Evolutionary conservation across 2,329 filamentous ascomycete species (phyloP), one percentile per base, ranked within the genome.

Genomic region (Elsinoe arachidis): DNA sequence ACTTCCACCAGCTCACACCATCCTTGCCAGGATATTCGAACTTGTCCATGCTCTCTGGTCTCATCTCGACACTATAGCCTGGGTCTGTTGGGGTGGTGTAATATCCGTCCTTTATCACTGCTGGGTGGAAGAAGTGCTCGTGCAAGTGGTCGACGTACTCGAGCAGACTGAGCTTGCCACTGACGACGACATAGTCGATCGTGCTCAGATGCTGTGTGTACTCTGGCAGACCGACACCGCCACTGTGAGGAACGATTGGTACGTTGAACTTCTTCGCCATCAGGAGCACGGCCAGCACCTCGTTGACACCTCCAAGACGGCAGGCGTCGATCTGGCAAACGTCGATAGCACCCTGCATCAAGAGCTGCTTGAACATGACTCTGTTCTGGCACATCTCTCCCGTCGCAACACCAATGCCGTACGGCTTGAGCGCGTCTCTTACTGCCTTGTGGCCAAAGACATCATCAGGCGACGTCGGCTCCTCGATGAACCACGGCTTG

Each of bases 331-430:
- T 87, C 73, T 96, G 90, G 70, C 89, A 90, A 17, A 95, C 83
- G 67, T 93, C 90, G 65, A 95, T 88, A 60, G 90, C 88, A 53
- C 86, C 86, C 2, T 83, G 78, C 69, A 85, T 82, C 54, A 96
- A 80, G 60, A 95, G 81, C 74, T 96, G 90, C 80, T 95, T 96
- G 82, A 95, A 95, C 66, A 95, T 83, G 63, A 95, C 88, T 38
- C 90, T 84, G 77, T 95, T 96, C 76, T 95, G 90, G 76, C 89
- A 93, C 89, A 95, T 95, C 76, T 96, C 90, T 61, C 90, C 90
- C 0, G 90, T 95, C 6, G 90, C 90, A 4, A 95, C 90, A 59
- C 88, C 88, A 65, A 96, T 89, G 58, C 81, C 82, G 67, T 83
- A 77, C 0, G 87, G 84, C 65, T 80, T 80, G 10, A 96, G 83